A percentile compares a stretch with the other conserved stretches of the same genome.
phyloP scores from a whole-genome alignment of 345 rosid genomes.

The Eucalyptus curtisii region DNA sequence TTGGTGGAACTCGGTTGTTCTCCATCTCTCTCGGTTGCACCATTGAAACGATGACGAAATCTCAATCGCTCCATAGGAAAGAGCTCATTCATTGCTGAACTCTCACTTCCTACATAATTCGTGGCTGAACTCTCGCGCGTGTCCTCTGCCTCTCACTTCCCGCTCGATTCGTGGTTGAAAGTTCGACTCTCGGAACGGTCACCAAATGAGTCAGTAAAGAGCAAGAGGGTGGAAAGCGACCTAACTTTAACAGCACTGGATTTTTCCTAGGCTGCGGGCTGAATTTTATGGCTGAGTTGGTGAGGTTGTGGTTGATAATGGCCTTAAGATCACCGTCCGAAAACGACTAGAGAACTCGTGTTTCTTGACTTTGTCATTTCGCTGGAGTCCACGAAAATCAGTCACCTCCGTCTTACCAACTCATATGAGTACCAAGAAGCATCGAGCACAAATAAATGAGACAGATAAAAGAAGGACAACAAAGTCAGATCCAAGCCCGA shows the following conservation, averaged over 20 bases:
- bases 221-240: not conserved
- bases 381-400: not conserved
- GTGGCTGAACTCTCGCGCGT: no score
- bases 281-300: not conserved
- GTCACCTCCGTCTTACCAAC: not conserved
- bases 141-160: no score
- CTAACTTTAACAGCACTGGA: not conserved
- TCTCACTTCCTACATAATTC: no score
- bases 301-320: not conserved
- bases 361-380: not conserved
- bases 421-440: not conserved
- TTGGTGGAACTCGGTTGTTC: no score
- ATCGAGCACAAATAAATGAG: not conserved
- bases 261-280: not conserved
- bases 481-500: not conserved
- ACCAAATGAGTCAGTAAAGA: no score
- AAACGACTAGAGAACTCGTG: not conserved
- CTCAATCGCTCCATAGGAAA: no score
- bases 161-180: no score
- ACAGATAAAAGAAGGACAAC: not conserved
- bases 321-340: not conserved
- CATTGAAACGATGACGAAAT: no score
- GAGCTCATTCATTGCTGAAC: no score
- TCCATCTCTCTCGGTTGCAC: no score
- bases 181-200: no score